These are phyloP conservation scores for Nemania serpens DNA, from an alignment of 2,329 filamentous ascomycete species.

Conservation along the genomic window DNA sequence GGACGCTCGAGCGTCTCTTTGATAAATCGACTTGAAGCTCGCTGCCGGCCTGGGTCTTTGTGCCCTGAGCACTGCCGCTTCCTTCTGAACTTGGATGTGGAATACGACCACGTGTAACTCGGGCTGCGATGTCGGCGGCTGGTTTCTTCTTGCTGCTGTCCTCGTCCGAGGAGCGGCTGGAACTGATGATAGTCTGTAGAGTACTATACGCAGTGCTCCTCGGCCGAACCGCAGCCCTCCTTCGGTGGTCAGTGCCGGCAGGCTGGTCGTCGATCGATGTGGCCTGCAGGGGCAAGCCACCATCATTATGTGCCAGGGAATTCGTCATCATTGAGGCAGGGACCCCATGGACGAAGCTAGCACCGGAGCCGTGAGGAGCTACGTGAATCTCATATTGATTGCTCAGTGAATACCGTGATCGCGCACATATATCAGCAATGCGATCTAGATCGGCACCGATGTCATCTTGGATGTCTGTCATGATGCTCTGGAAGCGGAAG, in stretches of 20 bases:
- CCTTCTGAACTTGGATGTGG: constrained; percentile 37
- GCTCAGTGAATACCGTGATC: constrained; percentile 66
- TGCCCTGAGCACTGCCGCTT: constrained; percentile 40
- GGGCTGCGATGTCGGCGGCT: constrained; percentile 59
- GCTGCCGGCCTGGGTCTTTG: constrained; percentile 36
- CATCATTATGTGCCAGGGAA: constrained; percentile 32
- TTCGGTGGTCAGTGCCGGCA: constrained; percentile 44
- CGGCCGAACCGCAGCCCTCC: constrained; percentile 49
- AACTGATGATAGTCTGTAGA: constrained; percentile 69
- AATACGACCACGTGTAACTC: constrained; percentile 58
- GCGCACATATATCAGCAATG: constrained; percentile 70
- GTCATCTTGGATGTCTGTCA: constrained; percentile 59
- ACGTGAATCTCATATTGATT: constrained; percentile 71
- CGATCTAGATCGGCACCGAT: constrained; percentile 65
- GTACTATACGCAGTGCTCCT: constrained; percentile 64
- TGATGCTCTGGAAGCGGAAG: constrained; percentile 68
- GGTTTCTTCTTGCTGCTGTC: constrained; percentile 64
- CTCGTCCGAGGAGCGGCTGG: constrained; percentile 66
- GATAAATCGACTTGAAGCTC: constrained; percentile 31
- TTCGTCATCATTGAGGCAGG: constrained; percentile 36
- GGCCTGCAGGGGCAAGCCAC: constrained; percentile 61
- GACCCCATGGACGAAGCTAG: constrained; percentile 48
- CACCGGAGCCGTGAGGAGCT: constrained; percentile 63
- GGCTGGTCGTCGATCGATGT: constrained; percentile 63
- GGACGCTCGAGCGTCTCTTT: constrained; percentile 7